Conservation (phyloP, 306 rosid genomes). For the Amphicarpaea edgeworthii region DNA sequence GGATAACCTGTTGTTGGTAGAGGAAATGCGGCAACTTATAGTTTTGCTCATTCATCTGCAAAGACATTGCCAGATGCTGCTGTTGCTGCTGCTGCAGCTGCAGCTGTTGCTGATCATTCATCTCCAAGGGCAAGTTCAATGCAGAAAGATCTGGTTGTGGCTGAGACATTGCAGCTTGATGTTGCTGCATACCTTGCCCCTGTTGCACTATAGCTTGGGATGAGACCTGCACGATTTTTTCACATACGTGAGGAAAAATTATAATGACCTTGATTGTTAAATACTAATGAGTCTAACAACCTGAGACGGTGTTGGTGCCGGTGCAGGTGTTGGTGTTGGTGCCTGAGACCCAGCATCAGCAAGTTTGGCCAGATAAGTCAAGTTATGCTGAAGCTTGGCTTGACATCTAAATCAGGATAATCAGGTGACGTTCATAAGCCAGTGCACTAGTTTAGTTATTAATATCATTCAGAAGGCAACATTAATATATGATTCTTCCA, state of each 20-base stretch:
- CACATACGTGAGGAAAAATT: constrained; percentile 30
- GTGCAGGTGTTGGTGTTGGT: too few species aligned
- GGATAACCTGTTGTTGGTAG: constrained; percentile 54
- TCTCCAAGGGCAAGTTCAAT: constrained; percentile 29
- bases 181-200: constrained; percentile 52
- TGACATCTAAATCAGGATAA: constrained; percentile 49
- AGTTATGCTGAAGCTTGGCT: constrained; percentile 67
- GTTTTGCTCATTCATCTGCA: constrained; percentile 57
- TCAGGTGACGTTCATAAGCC: constrained; percentile 8
- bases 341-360: constrained; percentile 54
- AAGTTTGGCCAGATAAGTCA: constrained; percentile 56
- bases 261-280: neutral
- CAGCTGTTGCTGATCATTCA: constrained; percentile 42
- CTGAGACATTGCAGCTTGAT: constrained; percentile 47
- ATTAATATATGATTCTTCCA: constrained; percentile 3
- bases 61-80: constrained; percentile 43
- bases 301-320: constrained; percentile 45
- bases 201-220: constrained; percentile 38
- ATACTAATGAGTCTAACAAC: constrained; percentile 44
- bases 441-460: constrained; percentile 16
- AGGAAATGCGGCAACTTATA: constrained; percentile 43
- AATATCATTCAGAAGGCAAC: constrained; percentile 15
- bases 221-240: constrained; percentile 36
- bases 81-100: constrained; percentile 24
- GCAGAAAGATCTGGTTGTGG: constrained; percentile 41